A percentile compares a stretch with the other conserved stretches of the same genome.
These are phyloP conservation scores for Coccomyxa sp. DNA, from an alignment of 139 green algal species.

Conservation along the genomic window DNA sequence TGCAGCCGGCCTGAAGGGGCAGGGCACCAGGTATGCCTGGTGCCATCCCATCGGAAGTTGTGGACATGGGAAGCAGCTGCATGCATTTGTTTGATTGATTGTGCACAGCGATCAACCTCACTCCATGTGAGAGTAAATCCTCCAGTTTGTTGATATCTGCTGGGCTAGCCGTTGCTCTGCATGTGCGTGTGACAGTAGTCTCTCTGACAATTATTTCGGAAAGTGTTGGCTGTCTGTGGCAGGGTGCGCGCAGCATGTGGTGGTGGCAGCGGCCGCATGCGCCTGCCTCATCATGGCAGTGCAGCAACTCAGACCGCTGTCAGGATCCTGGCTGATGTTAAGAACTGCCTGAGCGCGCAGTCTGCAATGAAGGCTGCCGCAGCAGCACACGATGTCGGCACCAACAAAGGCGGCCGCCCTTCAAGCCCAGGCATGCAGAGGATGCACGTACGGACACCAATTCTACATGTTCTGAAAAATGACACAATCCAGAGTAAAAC, in stretches of 20 bases:
- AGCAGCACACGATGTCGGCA: background rate
- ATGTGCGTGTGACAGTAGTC: too few relatives aligned
- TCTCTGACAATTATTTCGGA: background rate
- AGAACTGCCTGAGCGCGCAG: background rate
- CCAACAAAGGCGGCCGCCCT: background rate
- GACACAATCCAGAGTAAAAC: background rate
- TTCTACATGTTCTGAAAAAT: background rate
- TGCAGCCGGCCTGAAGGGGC: constrained; percentile 64
- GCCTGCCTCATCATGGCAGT: background rate
- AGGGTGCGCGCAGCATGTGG: background rate
- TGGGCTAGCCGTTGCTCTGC: background rate
- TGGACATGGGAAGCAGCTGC: background rate
- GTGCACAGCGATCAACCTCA: constrained; percentile 1
- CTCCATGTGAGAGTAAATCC: background rate
- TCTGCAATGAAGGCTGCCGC: background rate
- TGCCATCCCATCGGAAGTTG: background rate
- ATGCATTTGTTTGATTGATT: background rate
- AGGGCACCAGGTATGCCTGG: constrained; percentile 7
- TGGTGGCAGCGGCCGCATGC: background rate
- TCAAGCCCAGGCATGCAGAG: too few relatives aligned
- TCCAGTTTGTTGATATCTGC: background rate
- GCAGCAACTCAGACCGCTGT: background rate
- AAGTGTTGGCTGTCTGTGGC: background rate
- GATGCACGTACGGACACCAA: too few relatives aligned
- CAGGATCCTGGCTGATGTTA: constrained; percentile 1